A percentile compares a stretch with the other conserved stretches of the same genome.
phyloP scores from a whole-genome alignment of 2,329 filamentous ascomycete species.

The Colletotrichum melonis region DNA sequence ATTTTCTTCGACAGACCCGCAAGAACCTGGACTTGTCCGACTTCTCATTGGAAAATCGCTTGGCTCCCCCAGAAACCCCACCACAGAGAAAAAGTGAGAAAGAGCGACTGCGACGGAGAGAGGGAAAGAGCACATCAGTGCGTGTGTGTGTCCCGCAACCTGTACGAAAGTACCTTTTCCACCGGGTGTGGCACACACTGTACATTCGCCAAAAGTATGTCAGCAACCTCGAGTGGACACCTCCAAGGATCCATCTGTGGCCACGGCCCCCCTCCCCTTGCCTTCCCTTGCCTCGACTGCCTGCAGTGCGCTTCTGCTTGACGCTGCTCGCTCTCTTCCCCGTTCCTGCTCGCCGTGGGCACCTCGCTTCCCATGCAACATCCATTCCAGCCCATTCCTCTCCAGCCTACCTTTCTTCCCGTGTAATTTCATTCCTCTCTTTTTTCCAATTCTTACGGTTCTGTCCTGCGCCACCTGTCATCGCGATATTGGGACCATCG shows the following conservation, averaged over 20 bases:
- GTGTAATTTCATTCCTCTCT: background rate
- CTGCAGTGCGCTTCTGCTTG: background rate
- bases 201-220: slow-evolving; percentile 25
- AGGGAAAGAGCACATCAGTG: background rate
- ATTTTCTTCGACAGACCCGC: background rate
- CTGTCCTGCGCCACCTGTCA: background rate
- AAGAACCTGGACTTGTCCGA: background rate
- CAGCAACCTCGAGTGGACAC: slow-evolving; percentile 10
- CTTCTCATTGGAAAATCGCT: background rate
- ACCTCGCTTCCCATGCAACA: slow-evolving; percentile 13
- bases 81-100: background rate
- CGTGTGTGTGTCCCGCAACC: background rate
- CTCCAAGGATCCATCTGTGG: slow-evolving; percentile 13
- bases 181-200: background rate
- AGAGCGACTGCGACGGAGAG: background rate
- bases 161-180: background rate
- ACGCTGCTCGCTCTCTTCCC: background rate
- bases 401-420: background rate
- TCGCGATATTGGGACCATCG: slow-evolving; percentile 13
- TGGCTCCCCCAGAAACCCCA: background rate
- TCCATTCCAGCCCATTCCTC: slow-evolving; percentile 6
- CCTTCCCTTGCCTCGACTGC: slow-evolving; percentile 11
- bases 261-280: background rate
- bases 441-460: background rate
- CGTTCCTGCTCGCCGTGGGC: background rate